Conservation (phyloP, 306 rosid species). For the Prunus campanulata region DNA sequence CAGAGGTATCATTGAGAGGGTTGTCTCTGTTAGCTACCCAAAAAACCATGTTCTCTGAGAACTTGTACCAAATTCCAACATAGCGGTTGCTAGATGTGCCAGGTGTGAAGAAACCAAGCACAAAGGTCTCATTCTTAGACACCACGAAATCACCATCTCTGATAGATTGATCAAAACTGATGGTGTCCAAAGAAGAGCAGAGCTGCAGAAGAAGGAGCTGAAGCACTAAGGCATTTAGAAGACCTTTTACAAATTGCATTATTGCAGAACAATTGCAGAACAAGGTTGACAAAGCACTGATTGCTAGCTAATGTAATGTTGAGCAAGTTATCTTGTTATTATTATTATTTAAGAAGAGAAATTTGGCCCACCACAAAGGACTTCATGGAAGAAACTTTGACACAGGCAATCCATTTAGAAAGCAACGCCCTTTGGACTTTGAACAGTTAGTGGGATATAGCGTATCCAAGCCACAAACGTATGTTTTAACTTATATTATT, state of each 20-base stretch:
- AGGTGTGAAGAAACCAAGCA: conserved; percentile 65
- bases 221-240: conserved; percentile 15
- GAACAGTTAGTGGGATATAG: background rate
- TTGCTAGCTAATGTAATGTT: background rate
- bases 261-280: background rate
- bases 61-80: conserved; percentile 60
- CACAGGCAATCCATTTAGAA: background rate
- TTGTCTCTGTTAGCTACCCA: conserved; percentile 76
- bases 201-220: conserved; percentile 20
- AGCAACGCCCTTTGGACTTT: background rate
- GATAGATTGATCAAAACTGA: conserved; percentile 28
- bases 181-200: conserved; percentile 22
- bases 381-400: background rate
- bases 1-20: conserved; percentile 36
- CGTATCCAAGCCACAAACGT: background rate
- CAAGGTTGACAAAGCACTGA: background rate
- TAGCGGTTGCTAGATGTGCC: conserved; percentile 34
- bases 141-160: conserved; percentile 49
- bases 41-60: conserved; percentile 29
- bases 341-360: background rate
- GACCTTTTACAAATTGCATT: conserved; percentile 17
- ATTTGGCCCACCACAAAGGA: conserved; percentile 6
- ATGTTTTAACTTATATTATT: background rate
- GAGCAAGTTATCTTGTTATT: background rate
- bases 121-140: conserved; percentile 47